These are phyloP conservation scores for Cyclotella cryptica DNA, from an alignment of 108 stramenopile species.

Conservation along the genomic window DNA sequence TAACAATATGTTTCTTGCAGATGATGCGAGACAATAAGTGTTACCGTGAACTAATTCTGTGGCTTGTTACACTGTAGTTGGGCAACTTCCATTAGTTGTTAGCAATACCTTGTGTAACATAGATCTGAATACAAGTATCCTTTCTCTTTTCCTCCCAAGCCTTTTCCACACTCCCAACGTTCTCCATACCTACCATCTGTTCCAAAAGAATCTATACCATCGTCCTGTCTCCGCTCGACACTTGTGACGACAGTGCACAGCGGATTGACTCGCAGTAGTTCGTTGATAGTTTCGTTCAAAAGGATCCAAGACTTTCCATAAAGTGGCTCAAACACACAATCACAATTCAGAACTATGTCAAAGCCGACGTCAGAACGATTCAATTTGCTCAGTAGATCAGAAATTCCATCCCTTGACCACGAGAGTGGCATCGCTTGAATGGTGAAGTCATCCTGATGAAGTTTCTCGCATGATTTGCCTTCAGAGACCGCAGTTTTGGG, in stretches of 20 bases:
- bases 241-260: conserved; percentile 66
- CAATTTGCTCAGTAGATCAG: conserved; percentile 20
- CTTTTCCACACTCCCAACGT: conserved; percentile 40
- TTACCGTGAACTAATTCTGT: too few species aligned
- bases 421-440: conserved; percentile 51
- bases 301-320: conserved; percentile 82
- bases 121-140: conserved; percentile 38
- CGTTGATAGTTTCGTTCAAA: conserved; percentile 72
- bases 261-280: conserved; percentile 60
- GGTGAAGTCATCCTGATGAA: conserved; percentile 20
- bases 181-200: conserved; percentile 35
- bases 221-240: conserved; percentile 74
- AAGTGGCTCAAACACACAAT: conserved; percentile 87
- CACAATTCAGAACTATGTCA: conserved; percentile 85
- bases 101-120: conserved; percentile 34
- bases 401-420: conserved; percentile 57
- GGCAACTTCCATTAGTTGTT: background rate
- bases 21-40: too few species aligned
- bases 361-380: conserved; percentile 44
- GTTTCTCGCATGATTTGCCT: background rate
- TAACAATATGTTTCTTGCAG: background rate
- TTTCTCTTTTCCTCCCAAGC: conserved; percentile 40
- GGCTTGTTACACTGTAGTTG: too few species aligned
- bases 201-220: conserved; percentile 73
- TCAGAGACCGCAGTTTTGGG: conserved; percentile 11